Evolutionary conservation across 768 basidiomycete genomes (phyloP).

Genomic region (Rubroboletus pulcherrimus): DNA sequence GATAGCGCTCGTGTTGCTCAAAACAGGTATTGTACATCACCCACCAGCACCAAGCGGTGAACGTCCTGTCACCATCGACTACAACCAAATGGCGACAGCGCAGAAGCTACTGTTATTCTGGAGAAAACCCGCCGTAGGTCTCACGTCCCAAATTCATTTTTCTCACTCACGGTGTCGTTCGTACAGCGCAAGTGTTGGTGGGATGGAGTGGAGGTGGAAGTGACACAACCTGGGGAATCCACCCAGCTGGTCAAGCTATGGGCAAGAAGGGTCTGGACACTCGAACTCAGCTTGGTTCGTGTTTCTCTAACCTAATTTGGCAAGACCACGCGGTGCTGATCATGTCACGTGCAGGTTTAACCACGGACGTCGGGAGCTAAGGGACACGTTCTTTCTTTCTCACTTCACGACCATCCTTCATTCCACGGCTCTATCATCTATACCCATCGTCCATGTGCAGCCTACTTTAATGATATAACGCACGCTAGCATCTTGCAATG

Average conservation of each 20-base stretch:
- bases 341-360: constrained; percentile 17
- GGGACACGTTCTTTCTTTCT: constrained; percentile 5
- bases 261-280: constrained; percentile 97
- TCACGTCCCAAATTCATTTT: not conserved
- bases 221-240: constrained; percentile 55
- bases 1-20: constrained; percentile 94
- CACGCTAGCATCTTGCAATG: constrained; percentile 25
- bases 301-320: not conserved
- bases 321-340: not conserved
- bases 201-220: constrained; percentile 92
- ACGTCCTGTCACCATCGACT: constrained; percentile 78
- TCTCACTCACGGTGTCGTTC: not conserved
- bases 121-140: constrained; percentile 97
- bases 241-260: constrained; percentile 78
- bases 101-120: constrained; percentile 97
- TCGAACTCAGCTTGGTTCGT: constrained; percentile 89
- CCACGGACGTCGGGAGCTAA: not conserved
- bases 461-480: constrained; percentile 26
- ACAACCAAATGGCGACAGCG: constrained; percentile 92
- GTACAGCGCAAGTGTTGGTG: constrained; percentile 98
- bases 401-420: constrained; percentile 19
- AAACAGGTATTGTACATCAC: constrained; percentile 90
- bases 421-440: constrained; percentile 20
- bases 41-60: constrained; percentile 49
- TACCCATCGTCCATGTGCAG: constrained; percentile 28